Base-by-base conservation (phyloP, 345 rosid genomes). In the sweet orange (Citrus sinensis) region DNA sequence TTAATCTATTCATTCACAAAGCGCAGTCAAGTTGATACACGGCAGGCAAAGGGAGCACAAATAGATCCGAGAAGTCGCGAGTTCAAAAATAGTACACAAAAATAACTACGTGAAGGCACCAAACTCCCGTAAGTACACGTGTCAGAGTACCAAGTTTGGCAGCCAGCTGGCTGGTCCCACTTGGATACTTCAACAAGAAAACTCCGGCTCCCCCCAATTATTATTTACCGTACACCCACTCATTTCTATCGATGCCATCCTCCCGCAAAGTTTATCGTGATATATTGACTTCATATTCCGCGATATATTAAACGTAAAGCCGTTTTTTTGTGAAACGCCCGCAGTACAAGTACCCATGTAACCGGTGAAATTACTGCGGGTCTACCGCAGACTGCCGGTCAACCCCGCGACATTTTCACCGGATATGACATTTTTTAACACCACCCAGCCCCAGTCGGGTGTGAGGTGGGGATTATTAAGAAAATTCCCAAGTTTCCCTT, bases 61-160 rank as follows among this genome's bases (percentile, higher is more conserved):
- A n/a, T 14, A 5, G 7, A 1, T 54, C 51, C 51, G 17, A 46
- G 17, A 13, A 46, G 51, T 13, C 1, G 49, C 58, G 58, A 69
- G 24, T 30, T 69, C 24, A 6, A 0, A 66, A 7, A 30, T 19
- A 9, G 11, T 25, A 67, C 65, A 63, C 37, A 61, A 85, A 78
- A 73, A 76, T 72, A 75, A 84, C 66, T 58, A 81, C 87, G 89
- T 78, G 90, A 84, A 88, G 90, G 87, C 88, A 89, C 82, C 63
- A 74, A 89, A 90, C 81, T 82, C 87, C 83, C 79, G 80, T 78
- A 71, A 9, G 82, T 6, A 85, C 95, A 90, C 91, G 93, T 91
- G 97, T 87, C 87, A 72, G 63, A 42, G 46, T 72, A 54, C 51
- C 14, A 60, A 76, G 83, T 62, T 77, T 79, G 86, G 80, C 59